Evolutionary conservation across 2,329 filamentous ascomycete species (phyloP), one percentile per base, ranked within the genome.

Genomic region (Ustulina deusta): DNA sequence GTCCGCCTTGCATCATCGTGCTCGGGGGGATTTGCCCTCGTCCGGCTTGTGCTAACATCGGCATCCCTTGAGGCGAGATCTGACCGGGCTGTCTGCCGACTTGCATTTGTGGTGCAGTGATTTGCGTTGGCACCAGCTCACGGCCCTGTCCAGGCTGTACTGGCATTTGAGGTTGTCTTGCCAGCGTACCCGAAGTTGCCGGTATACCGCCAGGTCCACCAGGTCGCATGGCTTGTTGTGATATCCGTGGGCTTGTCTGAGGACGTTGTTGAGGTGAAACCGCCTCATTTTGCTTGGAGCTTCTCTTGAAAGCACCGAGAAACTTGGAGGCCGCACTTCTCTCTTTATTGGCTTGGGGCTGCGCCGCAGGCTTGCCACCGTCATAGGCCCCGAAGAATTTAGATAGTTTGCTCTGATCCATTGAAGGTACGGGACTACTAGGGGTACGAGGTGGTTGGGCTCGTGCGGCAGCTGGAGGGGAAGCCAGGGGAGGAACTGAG

Each of bases 301-400:
- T 70, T 34, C 76, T 72, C 56, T 75, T 78, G 46, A 79, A 76
- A 3, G 76, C 75, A 20, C 72, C 68, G 2, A 78, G 65, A 13
- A 79, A 65, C 62, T 75, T 78, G 4, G 74, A 74, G 9, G 74
- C 74, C 0, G 73, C 74, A n/a, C 71, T 76, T 68, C 78, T 76
- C 48, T 77, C 74, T 38, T 76, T 77, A 6, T 52, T 42, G 2
- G 70, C 65, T 46, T 72, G 71, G 15, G 70, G 57, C 22, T 68
- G 69, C 7, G 42, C 51, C 9, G 72, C 51, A 7, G 66, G 66
- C 44, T 71, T 73, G 17, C 68, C 70, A 22, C 70, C 71, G 32
- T 68, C 64, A 27, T 74, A 72, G 22, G 70, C 68, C 0, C 73
- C 74, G 25, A 76, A 78, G 34, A 78, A 75, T 62, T 75, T 78